Evolutionary conservation across 768 basidiomycete genomes (phyloP), one percentile per base, ranked within the genome.

Genomic region (Pilatotrama ljubarskyi): DNA sequence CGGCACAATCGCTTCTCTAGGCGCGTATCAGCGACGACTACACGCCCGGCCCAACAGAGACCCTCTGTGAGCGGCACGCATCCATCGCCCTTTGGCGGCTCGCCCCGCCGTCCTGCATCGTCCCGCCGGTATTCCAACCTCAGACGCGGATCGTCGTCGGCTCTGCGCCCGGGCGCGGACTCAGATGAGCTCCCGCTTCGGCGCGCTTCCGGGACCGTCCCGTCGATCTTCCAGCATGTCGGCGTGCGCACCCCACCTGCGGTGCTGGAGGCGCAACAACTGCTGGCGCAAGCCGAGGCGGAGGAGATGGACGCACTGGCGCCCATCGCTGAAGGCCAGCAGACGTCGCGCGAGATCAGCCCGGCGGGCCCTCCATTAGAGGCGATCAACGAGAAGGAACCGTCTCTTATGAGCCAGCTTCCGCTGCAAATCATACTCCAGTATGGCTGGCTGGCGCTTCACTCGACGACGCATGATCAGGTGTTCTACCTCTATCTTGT

Each of bases 401-500:
- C 85, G 2, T 87, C 89, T 13, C 71, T 92, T 63, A 74, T 84
- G 63, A 87, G 86, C 20, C 86, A 89, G 68, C 76, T 98, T 26
- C 96, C 96, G 5, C 68, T 93, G 35, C 70, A 89, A 64, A 85
- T 98, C 67, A 97, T 98, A 66, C 68, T 91, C 17, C 95, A 97
- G 75, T 97, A 97, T 72, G 91, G 91, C 18, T 75, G 94, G 62
- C 77, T 98, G 63, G 95, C 95, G 4, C 73, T 98, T 50, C 95
- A 97, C 70, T 85, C 86, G 38, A 93, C 90, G 15, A 93, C 90
- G 1, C 94, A 95, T 67, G 91, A 95, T 76, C 93, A 96, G 73
- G 75, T 95, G 26, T 92, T 97, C 77, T 83, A 95, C 71, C 91
- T 91, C 2, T 96, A 95, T 75, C 86, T 95, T 24, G 91, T 95